These are phyloP conservation scores for Ceratocystis lukuohia DNA, from an alignment of 2,329 filamentous ascomycete species.

Conservation along the genomic window DNA sequence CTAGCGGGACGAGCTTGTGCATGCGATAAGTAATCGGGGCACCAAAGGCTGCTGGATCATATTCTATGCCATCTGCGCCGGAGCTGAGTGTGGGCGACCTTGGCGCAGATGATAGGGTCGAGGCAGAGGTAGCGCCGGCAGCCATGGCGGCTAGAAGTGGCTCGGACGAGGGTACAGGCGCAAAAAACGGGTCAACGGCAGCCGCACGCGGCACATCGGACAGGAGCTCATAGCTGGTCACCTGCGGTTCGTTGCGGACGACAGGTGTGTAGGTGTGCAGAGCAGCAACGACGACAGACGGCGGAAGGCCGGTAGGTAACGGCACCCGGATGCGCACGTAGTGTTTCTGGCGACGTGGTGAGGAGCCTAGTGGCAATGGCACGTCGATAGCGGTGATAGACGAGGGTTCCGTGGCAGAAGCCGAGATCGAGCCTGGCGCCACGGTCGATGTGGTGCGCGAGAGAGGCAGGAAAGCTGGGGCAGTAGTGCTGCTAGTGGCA, in stretches of 20 bases:
- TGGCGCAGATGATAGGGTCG: background rate
- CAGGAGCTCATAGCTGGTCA: conserved; percentile 28
- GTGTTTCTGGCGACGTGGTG: conserved; percentile 17
- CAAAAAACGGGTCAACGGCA: conserved; percentile 32
- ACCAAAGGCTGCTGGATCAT: conserved; percentile 2
- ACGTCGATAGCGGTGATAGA: conserved; percentile 8
- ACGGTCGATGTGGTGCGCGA: background rate
- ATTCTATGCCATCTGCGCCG: background rate
- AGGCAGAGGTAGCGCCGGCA: background rate
- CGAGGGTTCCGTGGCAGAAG: conserved; percentile 25
- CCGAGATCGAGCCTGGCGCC: conserved; percentile 10
- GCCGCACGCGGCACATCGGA: conserved; percentile 26
- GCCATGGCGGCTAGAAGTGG: conserved; percentile 1
- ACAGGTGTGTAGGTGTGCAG: conserved; percentile 32
- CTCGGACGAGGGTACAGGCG: conserved; percentile 11
- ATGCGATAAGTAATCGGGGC: conserved; percentile 26
- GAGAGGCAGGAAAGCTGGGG: conserved; percentile 11
- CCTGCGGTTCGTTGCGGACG: conserved; percentile 30
- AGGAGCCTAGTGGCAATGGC: conserved; percentile 20
- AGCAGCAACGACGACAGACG: conserved; percentile 28
- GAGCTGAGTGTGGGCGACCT: conserved; percentile 26
- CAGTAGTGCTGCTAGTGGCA: background rate
- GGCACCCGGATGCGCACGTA: conserved; percentile 30
- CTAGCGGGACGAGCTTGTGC: conserved; percentile 27
- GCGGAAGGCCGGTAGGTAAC: conserved; percentile 30